Evolutionary conservation across 2,329 filamentous ascomycete species (phyloP).

Genomic region (Colletotrichum siamense): DNA sequence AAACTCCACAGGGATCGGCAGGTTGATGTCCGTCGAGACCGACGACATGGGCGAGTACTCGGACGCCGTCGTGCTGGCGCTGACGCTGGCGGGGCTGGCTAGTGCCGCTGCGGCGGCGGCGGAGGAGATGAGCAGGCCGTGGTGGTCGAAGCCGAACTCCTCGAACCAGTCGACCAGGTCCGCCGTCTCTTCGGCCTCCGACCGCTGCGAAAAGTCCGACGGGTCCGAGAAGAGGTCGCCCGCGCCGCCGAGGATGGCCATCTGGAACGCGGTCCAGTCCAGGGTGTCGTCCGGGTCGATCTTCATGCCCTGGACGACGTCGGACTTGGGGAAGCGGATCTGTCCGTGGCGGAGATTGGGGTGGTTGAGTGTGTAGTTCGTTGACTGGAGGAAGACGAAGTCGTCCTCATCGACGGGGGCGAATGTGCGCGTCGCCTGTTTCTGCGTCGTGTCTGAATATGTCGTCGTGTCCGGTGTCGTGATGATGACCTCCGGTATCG

Average conservation of each 20-base stretch:
- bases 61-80: neutral
- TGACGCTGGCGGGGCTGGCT: neutral
- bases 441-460: neutral
- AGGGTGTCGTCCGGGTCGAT: slow-evolving; percentile 54
- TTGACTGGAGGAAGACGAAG: slow-evolving; percentile 53
- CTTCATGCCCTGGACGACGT: slow-evolving; percentile 41
- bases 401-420: slow-evolving; percentile 44
- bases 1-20: slow-evolving; percentile 41
- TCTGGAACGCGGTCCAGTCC: slow-evolving; percentile 71
- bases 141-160: slow-evolving; percentile 51
- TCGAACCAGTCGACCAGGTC: slow-evolving; percentile 58
- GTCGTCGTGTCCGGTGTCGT: slow-evolving; percentile 13
- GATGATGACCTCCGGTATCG: slow-evolving; percentile 45
- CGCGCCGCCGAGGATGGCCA: slow-evolving; percentile 65
- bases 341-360: slow-evolving; percentile 60
- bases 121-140: slow-evolving; percentile 41
- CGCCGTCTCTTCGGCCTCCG: slow-evolving; percentile 51
- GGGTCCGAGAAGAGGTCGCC: slow-evolving; percentile 55
- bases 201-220: slow-evolving; percentile 41
- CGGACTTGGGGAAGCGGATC: slow-evolving; percentile 56
- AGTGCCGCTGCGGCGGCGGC: neutral
- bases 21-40: slow-evolving; percentile 32
- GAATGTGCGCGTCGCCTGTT: slow-evolving; percentile 9
- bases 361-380: slow-evolving; percentile 53
- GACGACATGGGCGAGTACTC: neutral